Conservation (phyloP, 768 basidiomycete species). For the Neoboletus subvelutipes region DNA sequence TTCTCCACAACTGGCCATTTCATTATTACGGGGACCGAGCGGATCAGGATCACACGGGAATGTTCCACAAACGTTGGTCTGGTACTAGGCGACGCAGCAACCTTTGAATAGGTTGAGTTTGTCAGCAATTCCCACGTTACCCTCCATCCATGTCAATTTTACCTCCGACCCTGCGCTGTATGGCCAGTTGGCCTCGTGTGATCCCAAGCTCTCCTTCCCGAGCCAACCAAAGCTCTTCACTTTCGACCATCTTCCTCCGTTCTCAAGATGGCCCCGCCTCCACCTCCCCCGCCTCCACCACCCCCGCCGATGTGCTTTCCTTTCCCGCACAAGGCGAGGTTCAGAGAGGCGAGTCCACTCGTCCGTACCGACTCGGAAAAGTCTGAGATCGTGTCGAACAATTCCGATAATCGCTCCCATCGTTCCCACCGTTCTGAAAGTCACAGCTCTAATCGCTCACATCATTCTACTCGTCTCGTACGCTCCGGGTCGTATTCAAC, state of each 20-base stretch:
- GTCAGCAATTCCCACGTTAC: slow-evolving; percentile 25
- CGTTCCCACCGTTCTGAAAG: slow-evolving; percentile 29
- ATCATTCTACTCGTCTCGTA: slow-evolving; percentile 30
- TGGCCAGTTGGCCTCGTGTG: slow-evolving; percentile 31
- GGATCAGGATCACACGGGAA: slow-evolving; percentile 26
- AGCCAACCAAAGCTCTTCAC: slow-evolving; percentile 19
- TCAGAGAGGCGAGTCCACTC: slow-evolving; percentile 32
- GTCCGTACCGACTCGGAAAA: slow-evolving; percentile 40
- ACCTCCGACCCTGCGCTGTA: slow-evolving; percentile 16
- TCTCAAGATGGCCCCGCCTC: slow-evolving; percentile 48
- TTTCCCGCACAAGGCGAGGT: slow-evolving; percentile 38
- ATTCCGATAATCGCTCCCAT: slow-evolving; percentile 27
- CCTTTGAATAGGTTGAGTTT: slow-evolving; percentile 15
- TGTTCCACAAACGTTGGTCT: slow-evolving; percentile 10
- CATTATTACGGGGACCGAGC: slow-evolving; percentile 8
- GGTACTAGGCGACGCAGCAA: slow-evolving; percentile 24
- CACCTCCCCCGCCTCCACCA: slow-evolving; percentile 50
- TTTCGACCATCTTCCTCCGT: slow-evolving; percentile 15
- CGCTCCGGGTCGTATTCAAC: slow-evolving; percentile 46
- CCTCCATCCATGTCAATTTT: slow-evolving; percentile 24
- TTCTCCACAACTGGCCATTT: slow-evolving; percentile 14
- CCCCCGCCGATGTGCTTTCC: slow-evolving; percentile 62
- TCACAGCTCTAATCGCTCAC: slow-evolving; percentile 23
- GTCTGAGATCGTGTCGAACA: slow-evolving; percentile 43
- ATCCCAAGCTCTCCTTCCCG: slow-evolving; percentile 15